Evolutionary conservation across 805 yeast species (phyloP).

Genomic region (Yamadazyma insecticola): DNA sequence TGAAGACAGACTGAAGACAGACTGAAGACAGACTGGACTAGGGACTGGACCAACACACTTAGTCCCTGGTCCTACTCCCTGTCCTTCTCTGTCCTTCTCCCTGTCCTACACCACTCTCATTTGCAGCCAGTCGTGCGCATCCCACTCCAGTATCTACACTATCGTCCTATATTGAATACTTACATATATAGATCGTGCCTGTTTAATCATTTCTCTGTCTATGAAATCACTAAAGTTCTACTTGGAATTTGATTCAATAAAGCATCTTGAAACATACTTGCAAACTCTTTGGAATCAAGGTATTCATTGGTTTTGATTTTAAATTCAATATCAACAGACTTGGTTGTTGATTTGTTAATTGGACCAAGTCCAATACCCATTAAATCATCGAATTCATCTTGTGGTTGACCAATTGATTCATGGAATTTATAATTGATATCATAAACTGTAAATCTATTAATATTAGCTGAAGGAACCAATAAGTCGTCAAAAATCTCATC

Average conservation of each 20-base stretch:
- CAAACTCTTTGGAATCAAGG: constrained; percentile 34
- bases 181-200: too few relatives aligned
- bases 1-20: too few relatives aligned
- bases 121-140: too few relatives aligned
- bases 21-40: too few relatives aligned
- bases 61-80: too few relatives aligned
- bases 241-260: constrained; percentile 29
- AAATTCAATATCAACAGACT: constrained; percentile 26
- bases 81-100: too few relatives aligned
- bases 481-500: constrained; percentile 36
- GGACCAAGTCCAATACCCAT: too few relatives aligned
- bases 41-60: too few relatives aligned
- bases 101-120: too few relatives aligned
- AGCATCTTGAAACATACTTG: constrained; percentile 27
- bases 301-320: constrained; percentile 28
- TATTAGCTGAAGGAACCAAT: constrained; percentile 30
- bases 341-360: constrained; percentile 4
- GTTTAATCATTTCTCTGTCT: too few relatives aligned
- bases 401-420: constrained; percentile 2
- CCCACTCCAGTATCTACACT: too few relatives aligned
- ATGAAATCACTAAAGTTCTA: constrained; percentile 5
- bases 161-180: too few relatives aligned
- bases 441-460: constrained; percentile 31
- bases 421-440: constrained; percentile 22
- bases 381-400: constrained; percentile 28